phyloP scores from a whole-genome alignment of 2,329 filamentous ascomycete species.

The Penicillium brevicompactum region DNA sequence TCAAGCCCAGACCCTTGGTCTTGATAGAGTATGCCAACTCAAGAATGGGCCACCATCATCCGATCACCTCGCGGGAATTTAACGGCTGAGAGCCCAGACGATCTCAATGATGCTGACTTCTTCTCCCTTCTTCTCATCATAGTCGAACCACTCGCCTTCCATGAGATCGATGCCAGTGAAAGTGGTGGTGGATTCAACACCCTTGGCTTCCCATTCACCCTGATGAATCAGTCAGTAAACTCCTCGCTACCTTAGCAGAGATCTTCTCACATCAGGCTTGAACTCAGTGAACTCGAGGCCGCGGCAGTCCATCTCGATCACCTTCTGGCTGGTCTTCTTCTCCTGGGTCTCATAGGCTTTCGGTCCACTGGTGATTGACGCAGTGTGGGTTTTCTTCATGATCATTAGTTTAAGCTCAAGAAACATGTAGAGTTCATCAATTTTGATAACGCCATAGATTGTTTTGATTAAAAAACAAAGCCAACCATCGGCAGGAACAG shows the following conservation, averaged over 20 bases:
- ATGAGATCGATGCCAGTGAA: slow-evolving; percentile 79
- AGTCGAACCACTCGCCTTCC: slow-evolving; percentile 97
- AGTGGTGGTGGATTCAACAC: slow-evolving; percentile 75
- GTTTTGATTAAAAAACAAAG: slow-evolving; percentile 12
- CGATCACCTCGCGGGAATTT: slow-evolving; percentile 50
- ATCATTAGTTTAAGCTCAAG: slow-evolving; percentile 3
- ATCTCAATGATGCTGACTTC: slow-evolving; percentile 92
- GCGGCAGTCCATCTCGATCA: slow-evolving; percentile 91
- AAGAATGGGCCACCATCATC: background rate
- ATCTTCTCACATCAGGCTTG: slow-evolving; percentile 72
- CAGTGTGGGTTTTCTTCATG: slow-evolving; percentile 58
- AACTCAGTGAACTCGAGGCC: slow-evolving; percentile 92
- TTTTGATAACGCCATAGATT: background rate
- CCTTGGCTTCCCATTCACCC: slow-evolving; percentile 89
- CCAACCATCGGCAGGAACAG: background rate
- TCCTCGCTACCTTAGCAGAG: background rate
- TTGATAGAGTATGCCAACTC: too few species aligned
- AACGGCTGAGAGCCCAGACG: slow-evolving; percentile 78
- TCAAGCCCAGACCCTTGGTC: too few species aligned
- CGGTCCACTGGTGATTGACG: slow-evolving; percentile 76
- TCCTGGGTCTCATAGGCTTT: slow-evolving; percentile 61
- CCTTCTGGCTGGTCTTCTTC: slow-evolving; percentile 69
- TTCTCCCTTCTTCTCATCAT: slow-evolving; percentile 88
- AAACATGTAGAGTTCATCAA: too few species aligned
- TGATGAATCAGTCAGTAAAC: slow-evolving; percentile 39